These are phyloP conservation scores for Pichiaceae sp. DNA, from an alignment of 1,139 yeast species.

Conservation along the genomic window DNA sequence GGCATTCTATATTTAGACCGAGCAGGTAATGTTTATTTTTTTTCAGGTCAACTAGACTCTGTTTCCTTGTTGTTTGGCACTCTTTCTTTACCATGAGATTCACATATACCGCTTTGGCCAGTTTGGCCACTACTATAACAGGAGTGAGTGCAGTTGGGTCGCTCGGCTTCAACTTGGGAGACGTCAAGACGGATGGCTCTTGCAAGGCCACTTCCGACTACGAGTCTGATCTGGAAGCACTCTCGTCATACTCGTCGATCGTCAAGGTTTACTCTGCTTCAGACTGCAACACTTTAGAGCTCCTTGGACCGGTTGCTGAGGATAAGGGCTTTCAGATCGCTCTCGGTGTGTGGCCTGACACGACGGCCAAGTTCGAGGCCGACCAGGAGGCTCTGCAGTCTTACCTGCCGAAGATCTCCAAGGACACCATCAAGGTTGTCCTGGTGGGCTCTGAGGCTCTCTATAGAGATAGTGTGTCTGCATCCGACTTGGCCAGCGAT, in stretches of 20 bases:
- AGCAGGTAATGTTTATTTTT: background rate
- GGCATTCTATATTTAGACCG: conserved; percentile 1
- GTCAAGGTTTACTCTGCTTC: conserved; percentile 82
- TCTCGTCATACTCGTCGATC: conserved; percentile 48
- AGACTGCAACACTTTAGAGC: conserved; percentile 78
- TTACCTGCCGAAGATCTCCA: conserved; percentile 67
- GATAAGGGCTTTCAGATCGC: conserved; percentile 59
- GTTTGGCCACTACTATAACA: conserved; percentile 24
- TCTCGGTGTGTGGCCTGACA: conserved; percentile 88
- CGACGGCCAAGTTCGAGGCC: conserved; percentile 58
- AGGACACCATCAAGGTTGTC: conserved; percentile 59
- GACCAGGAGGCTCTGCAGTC: conserved; percentile 61
- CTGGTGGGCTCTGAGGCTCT: conserved; percentile 90
- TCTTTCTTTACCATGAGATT: conserved; percentile 17
- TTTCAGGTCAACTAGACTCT: background rate
- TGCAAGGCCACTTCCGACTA: conserved; percentile 70
- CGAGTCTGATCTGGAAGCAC: conserved; percentile 48
- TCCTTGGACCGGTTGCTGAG: conserved; percentile 81
- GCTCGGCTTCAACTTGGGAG: conserved; percentile 67
- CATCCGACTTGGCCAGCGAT: conserved; percentile 54
- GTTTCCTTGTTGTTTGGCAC: conserved; percentile 10
- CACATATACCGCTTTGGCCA: conserved; percentile 18
- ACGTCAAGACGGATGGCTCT: conserved; percentile 54
- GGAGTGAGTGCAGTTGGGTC: conserved; percentile 14
- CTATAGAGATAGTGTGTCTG: conserved; percentile 76